Evolutionary conservation across 164 flowering plant species (phyloP).

Genomic region (Pachysandra terminalis): DNA sequence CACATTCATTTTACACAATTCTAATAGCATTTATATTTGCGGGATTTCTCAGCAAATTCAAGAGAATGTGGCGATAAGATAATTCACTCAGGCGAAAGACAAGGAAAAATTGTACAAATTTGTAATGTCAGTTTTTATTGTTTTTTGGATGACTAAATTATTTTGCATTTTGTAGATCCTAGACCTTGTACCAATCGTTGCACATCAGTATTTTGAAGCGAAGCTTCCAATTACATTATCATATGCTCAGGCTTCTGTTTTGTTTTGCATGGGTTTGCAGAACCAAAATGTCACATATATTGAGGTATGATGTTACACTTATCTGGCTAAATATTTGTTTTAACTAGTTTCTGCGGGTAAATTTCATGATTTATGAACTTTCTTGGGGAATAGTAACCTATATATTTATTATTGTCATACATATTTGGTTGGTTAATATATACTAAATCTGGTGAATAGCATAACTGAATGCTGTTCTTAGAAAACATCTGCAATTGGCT

Average conservation of each 20-base stretch:
- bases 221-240: conserved; percentile 73
- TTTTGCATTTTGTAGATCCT: conserved; percentile 47
- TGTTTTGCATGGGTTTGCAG: conserved; percentile 86
- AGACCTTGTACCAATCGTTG: conserved; percentile 50
- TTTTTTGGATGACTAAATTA: not conserved
- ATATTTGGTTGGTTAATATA: too few species aligned
- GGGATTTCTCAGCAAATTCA: too few species aligned
- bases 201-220: conserved; percentile 60
- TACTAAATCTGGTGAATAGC: not conserved
- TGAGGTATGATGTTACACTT: conserved; percentile 47
- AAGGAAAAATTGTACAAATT: not conserved
- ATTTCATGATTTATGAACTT: not conserved
- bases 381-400: not conserved
- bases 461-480: not conserved
- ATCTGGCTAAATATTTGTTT: not conserved
- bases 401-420: too few species aligned
- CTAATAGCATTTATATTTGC: too few species aligned
- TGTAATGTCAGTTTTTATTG: not conserved
- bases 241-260: conserved; percentile 64
- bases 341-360: not conserved
- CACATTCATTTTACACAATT: too few species aligned
- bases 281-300: conserved; percentile 44
- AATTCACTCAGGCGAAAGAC: not conserved
- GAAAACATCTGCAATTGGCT: not conserved
- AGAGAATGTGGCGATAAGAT: too few species aligned